phyloP scores from a whole-genome alignment of 352 stramenopile genomes.

The Hyphochytrium catenoides region DNA sequence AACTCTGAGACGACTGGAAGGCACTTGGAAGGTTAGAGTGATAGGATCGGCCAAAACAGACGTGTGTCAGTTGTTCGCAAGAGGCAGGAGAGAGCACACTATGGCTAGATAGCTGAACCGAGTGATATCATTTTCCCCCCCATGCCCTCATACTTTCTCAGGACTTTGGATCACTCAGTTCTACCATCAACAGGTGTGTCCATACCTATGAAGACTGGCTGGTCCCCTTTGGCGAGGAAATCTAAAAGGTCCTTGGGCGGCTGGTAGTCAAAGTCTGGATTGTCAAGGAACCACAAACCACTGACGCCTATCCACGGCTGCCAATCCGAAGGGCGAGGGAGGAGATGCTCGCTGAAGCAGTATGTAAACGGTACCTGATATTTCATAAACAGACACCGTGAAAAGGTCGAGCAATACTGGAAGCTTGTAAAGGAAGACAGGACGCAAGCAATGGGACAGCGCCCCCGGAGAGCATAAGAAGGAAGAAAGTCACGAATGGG shows the following conservation, averaged over 20 bases:
- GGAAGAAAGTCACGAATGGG: conserved; percentile 4
- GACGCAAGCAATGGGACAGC: conserved; percentile 12
- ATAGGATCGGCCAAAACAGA: no score
- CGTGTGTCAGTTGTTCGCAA: no score
- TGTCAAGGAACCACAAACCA: conserved; percentile 10
- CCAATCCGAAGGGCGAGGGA: conserved; percentile 70
- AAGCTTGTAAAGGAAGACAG: conserved; percentile 13
- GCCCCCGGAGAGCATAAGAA: conserved; percentile 4
- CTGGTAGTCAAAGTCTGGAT: conserved; percentile 18
- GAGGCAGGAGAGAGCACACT: no score
- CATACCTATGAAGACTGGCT: conserved; percentile 75
- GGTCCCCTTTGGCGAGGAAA: conserved; percentile 28
- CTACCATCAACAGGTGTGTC: no score
- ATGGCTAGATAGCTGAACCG: no score
- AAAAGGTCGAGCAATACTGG: conserved; percentile 10
- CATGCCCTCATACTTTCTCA: no score
- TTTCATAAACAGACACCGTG: conserved; percentile 15
- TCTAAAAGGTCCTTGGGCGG: conserved; percentile 22
- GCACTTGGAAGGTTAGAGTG: no score
- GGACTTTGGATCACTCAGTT: no score
- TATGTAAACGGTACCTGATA: conserved; percentile 52
- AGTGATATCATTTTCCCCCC: no score
- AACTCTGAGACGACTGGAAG: no score
- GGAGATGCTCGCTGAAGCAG: conserved; percentile 62
- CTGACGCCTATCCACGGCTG: conserved; percentile 26